Evolutionary conservation across 306 rosid species (phyloP).

Genomic region (Lathyrus sativus): DNA sequence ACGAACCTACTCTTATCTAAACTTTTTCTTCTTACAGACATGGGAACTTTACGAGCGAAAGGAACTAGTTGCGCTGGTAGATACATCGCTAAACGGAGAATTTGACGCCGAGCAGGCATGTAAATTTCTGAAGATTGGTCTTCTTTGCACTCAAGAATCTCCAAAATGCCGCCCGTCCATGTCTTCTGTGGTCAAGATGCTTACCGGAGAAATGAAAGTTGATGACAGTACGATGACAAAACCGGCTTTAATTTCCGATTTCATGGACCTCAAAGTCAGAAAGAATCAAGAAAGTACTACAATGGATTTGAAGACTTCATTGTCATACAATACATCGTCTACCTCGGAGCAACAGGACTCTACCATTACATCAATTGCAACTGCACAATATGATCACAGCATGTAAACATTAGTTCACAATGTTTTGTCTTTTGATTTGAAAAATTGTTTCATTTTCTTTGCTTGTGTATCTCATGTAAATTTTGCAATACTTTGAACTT

Average conservation of each 20-base stretch:
- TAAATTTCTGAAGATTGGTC: conserved; percentile 72
- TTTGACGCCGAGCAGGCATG: conserved; percentile 87
- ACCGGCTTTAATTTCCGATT: conserved; percentile 87
- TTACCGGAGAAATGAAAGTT: conserved; percentile 56
- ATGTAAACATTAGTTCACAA: conserved; percentile 28
- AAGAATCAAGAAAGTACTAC: conserved; percentile 32
- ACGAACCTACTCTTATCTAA: conserved; percentile 21
- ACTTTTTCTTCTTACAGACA: conserved; percentile 52
- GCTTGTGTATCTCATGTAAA: conserved; percentile 40
- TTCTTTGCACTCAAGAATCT: conserved; percentile 89
- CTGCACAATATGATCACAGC: conserved; percentile 45
- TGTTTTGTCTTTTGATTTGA: conserved; percentile 6
- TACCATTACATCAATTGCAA: conserved; percentile 47
- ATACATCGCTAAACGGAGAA: conserved; percentile 59
- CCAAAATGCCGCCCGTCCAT: conserved; percentile 86
- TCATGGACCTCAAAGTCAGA: conserved; percentile 77
- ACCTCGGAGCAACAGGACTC: conserved; percentile 50
- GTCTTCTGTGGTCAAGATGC: conserved; percentile 91
- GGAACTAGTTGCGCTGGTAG: conserved; percentile 67
- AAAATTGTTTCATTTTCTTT: conserved; percentile 36
- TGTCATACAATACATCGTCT: conserved; percentile 46
- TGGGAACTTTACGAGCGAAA: conserved; percentile 71
- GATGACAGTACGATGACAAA: conserved; percentile 57
- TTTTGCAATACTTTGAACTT: conserved; percentile 24
- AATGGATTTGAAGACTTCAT: conserved; percentile 22